A percentile compares a stretch with the other conserved stretches of the same genome.
These are phyloP conservation scores for Fennellomyces sp. DNA, from an alignment of 371 early-diverging fungal genomes.

Conservation along the genomic window DNA sequence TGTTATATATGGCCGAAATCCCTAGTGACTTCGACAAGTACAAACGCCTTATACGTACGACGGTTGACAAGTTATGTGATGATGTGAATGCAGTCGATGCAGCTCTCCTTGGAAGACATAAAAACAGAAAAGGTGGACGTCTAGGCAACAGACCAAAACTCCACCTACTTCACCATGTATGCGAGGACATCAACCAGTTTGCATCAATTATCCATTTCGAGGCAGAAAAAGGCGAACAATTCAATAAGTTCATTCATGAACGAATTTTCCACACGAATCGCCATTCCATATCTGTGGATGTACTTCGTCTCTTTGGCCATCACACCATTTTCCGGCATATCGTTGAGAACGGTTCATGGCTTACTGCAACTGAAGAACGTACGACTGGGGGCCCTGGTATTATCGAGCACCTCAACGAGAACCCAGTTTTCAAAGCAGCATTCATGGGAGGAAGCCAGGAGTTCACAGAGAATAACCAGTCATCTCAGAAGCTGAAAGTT, in stretches of 20 bases:
- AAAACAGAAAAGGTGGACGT: neutral
- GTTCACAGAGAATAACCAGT: too few relatives aligned
- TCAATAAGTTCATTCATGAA: conserved; percentile 9
- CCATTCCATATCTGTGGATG: neutral
- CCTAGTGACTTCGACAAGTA: neutral
- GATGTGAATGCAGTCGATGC: neutral
- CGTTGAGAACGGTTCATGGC: conserved; percentile 1
- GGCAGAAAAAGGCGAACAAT: conserved; percentile 12
- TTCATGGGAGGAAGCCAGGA: too few relatives aligned
- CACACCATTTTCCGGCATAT: neutral
- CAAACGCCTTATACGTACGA: neutral
- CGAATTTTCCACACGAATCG: conserved; percentile 10
- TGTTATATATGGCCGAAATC: neutral
- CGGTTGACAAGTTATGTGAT: neutral
- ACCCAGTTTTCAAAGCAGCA: too few relatives aligned
- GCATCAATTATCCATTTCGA: conserved; percentile 6
- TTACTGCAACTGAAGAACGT: too few relatives aligned
- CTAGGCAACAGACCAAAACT: too few relatives aligned
- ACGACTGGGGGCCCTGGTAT: too few relatives aligned
- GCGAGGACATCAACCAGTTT: conserved; percentile 1
- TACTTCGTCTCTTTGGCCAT: neutral
- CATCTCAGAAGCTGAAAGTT: too few relatives aligned
- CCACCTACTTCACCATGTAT: neutral
- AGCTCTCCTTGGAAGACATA: neutral
- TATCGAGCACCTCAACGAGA: too few relatives aligned